Conservation (phyloP, 768 basidiomycete species). For the Chalciporus piperatus region DNA sequence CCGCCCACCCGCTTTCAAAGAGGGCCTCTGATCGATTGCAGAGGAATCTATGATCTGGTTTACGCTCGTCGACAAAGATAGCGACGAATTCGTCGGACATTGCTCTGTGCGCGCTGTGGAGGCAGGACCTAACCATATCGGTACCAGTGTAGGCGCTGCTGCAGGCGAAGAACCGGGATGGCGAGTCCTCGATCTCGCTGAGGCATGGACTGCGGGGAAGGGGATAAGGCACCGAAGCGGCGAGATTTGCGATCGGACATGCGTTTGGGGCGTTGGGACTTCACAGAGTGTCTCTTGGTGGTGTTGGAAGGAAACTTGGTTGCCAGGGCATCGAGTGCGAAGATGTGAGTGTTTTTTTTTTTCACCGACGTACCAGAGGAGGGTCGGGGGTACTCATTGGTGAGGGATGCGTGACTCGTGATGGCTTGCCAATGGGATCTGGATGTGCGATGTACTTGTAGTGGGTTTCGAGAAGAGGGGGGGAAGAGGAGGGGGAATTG, state of each 20-base stretch:
- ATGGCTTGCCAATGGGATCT: too few species aligned
- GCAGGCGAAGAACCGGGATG: conserved; percentile 24
- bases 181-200: conserved; percentile 24
- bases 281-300: conserved; percentile 36
- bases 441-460: background rate
- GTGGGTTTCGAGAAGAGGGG: conserved; percentile 34
- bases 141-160: background rate
- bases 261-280: conserved; percentile 34
- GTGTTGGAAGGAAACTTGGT: conserved; percentile 34
- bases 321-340: conserved; percentile 33
- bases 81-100: conserved; percentile 20
- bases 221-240: conserved; percentile 36
- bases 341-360: conserved; percentile 28
- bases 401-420: too few species aligned
- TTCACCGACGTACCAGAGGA: background rate
- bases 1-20: conserved; percentile 10
- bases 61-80: conserved; percentile 16
- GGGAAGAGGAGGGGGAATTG: conserved; percentile 29
- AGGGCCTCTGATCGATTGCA: conserved; percentile 3
- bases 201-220: conserved; percentile 27
- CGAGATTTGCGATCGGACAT: conserved; percentile 34
- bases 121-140: background rate
- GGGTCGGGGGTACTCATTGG: too few species aligned
- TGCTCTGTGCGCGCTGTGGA: background rate
- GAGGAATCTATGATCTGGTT: conserved; percentile 18